phyloP scores from a whole-genome alignment of 1,139 yeast genomes.

The Saccharomyces hybrid region DNA sequence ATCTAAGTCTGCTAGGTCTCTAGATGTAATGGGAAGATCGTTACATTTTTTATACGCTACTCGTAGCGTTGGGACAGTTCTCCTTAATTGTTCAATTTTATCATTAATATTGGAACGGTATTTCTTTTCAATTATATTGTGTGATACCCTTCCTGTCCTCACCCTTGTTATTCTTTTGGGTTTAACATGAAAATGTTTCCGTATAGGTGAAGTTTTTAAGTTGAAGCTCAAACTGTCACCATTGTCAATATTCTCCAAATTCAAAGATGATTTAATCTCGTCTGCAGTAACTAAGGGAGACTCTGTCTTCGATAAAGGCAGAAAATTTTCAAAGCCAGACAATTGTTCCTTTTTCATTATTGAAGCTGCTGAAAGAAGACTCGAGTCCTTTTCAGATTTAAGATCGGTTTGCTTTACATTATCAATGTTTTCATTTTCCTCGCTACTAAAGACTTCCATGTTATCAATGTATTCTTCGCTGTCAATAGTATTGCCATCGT shows the following conservation, averaged over 20 bases:
- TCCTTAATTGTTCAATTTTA: slow-evolving; percentile 56
- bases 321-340: not conserved
- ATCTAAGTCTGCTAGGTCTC: slow-evolving; percentile 45
- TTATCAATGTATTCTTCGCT: not conserved
- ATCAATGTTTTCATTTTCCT: slow-evolving; percentile 6
- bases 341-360: not conserved
- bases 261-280: not conserved
- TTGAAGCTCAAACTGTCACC: not conserved
- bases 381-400: not conserved
- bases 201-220: not conserved
- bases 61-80: slow-evolving; percentile 59
- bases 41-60: slow-evolving; percentile 33
- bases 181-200: slow-evolving; percentile 1
- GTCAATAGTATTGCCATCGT: not conserved
- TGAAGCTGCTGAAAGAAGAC: not conserved
- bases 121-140: slow-evolving; percentile 69
- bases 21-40: slow-evolving; percentile 31
- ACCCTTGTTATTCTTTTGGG: slow-evolving; percentile 14
- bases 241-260: not conserved
- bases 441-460: slow-evolving; percentile 1
- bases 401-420: slow-evolving; percentile 1
- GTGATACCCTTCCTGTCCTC: slow-evolving; percentile 43
- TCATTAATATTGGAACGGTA: slow-evolving; percentile 68
- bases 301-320: not conserved
- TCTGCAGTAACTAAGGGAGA: not conserved